Evolutionary conservation across 192 early-diverging fungal genomes (phyloP), one percentile per base, ranked within the genome.

Genomic region (Jimgerdemannia lactiflua): DNA sequence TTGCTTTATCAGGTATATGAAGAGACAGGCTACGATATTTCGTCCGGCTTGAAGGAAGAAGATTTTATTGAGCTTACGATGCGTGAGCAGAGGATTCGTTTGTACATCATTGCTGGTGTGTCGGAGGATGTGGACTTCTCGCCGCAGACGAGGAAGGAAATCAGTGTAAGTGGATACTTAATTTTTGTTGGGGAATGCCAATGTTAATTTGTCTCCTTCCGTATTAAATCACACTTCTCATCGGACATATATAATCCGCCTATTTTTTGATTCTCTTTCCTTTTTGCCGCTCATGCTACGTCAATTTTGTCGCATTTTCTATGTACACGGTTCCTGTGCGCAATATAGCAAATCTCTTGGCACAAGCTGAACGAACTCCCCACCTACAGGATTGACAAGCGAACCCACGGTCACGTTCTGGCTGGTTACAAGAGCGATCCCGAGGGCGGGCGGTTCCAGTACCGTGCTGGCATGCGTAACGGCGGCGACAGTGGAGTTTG

Each of bases 1-100:
- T 41, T 29, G 63, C 93, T 92, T 29, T 29, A 29, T 29, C 29
- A 29, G 29, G 94, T 97, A 7, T 87, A 91, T 63, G 97, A 99
- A 81, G 97, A 99, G 75, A 97, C 94, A 3, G 98, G 98, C 18
- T 99, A 94, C 79, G 95, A 99, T 73, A 90, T 94, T 18, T 73
- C 90, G 40, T 87, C 89, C 54, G 85, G 82, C 70, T 78, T 94
- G 70, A 84, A 86, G n/a, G 87, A 92, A 71, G 86, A 94, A 69
- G 91, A 98, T 70, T 94, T 87, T 79, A 90, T 98, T 8, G 97
- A 99, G 80, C 79, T 94, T 59, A 95, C 90, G 19, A 92, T 98
- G 77, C 90, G 93, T 43, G 95, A 95, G 77, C 97, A 99, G 83
- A 83, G 93, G 71, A 93, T 97, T 42, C 85, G 95, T 42, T 77